Conservation (phyloP, 495 filamentous ascomycete species). For the Annulohypoxylon maeteangense region DNA sequence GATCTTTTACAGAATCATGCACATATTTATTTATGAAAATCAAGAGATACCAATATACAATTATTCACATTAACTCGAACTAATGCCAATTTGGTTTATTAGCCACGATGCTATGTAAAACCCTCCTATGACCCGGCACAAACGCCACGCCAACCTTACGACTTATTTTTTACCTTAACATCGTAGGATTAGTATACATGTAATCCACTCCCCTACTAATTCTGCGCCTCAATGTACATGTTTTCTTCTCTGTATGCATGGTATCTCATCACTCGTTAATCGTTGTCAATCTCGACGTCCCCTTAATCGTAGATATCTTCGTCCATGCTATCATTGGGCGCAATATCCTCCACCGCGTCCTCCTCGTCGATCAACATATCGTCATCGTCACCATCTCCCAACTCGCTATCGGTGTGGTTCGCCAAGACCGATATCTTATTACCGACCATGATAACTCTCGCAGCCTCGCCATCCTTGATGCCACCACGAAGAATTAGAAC, state of each 20-base stretch:
- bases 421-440: slow-evolving; percentile 81
- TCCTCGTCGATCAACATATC: slow-evolving; percentile 72
- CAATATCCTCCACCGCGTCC: slow-evolving; percentile 74
- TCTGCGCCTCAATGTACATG: neutral
- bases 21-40: neutral
- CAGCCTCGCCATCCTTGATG: slow-evolving; percentile 85
- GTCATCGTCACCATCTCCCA: slow-evolving; percentile 69
- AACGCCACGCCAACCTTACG: neutral
- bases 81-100: neutral
- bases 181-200: neutral
- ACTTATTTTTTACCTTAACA: neutral
- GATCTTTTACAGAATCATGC: neutral
- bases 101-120: neutral
- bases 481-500: slow-evolving; percentile 87
- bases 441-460: slow-evolving; percentile 75
- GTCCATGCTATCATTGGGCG: slow-evolving; percentile 75
- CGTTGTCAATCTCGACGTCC: slow-evolving; percentile 4
- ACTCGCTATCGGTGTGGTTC: slow-evolving; percentile 77
- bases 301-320: slow-evolving; percentile 72
- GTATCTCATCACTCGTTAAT: slow-evolving; percentile 19
- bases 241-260: neutral
- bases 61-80: neutral
- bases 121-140: neutral
- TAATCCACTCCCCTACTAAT: neutral
- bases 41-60: neutral